Evolutionary conservation across 495 filamentous ascomycete genomes (phyloP).

Genomic region (Penicillium roqueforti): DNA sequence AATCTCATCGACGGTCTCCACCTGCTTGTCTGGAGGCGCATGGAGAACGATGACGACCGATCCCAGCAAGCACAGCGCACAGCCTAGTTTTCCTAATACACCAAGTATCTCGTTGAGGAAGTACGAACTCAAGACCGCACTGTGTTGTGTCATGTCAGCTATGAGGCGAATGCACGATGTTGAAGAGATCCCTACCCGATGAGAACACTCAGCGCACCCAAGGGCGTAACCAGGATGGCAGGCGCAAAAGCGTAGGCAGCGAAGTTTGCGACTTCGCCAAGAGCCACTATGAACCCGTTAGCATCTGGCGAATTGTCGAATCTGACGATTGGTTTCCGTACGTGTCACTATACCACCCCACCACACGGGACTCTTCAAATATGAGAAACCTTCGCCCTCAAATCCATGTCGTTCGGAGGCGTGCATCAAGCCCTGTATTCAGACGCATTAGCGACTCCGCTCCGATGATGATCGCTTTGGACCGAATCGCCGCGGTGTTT

Average conservation of each 20-base stretch:
- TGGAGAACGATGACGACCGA: constrained; percentile 97
- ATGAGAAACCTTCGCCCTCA: constrained; percentile 93
- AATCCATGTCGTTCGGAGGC: constrained; percentile 89
- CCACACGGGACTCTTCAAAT: constrained; percentile 88
- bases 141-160: constrained; percentile 43
- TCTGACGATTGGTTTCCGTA: constrained; percentile 40
- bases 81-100: constrained; percentile 85
- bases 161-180: not conserved
- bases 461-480: not conserved
- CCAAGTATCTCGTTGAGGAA: constrained; percentile 88
- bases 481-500: not conserved
- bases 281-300: constrained; percentile 51
- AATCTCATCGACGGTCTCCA: constrained; percentile 83
- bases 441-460: constrained; percentile 18
- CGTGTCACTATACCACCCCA: constrained; percentile 88
- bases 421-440: constrained; percentile 74
- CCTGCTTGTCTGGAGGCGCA: constrained; percentile 88
- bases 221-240: constrained; percentile 90
- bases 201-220: constrained; percentile 88
- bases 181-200: constrained; percentile 59
- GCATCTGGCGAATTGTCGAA: constrained; percentile 4
- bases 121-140: constrained; percentile 88
- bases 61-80: constrained; percentile 92
- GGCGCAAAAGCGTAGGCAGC: constrained; percentile 97
- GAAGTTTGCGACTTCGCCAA: constrained; percentile 93